Percentiles rank a stretch among this genome's conserved stretches.
phyloP scores from a whole-genome alignment of 306 rosid genomes.

The Hylodesmum podocarpum region DNA sequence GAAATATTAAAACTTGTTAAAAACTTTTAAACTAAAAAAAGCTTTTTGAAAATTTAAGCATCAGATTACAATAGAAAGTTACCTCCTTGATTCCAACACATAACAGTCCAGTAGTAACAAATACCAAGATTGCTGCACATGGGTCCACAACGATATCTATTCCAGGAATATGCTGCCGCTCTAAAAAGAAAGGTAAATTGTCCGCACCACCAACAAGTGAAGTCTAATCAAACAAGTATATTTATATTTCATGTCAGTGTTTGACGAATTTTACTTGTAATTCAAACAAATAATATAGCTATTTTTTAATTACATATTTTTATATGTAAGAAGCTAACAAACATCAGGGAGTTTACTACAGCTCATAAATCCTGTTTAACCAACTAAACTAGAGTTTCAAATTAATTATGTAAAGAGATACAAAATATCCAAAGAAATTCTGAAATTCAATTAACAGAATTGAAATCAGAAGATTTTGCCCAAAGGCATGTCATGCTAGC shows the following conservation, averaged over 20 bases:
- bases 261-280: not conserved
- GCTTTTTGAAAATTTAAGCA: not conserved
- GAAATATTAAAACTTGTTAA: not conserved
- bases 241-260: constrained; percentile 4
- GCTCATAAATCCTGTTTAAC: no score
- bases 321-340: no score
- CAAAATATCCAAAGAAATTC: not conserved
- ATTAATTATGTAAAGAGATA: not conserved
- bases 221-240: constrained; percentile 50
- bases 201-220: constrained; percentile 76
- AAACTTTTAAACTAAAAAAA: not conserved
- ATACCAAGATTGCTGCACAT: constrained; percentile 80
- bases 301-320: no score
- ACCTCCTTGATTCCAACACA: constrained; percentile 97
- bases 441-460: not conserved
- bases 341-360: no score
- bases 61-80: constrained; percentile 4
- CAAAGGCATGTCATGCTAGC: not conserved
- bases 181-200: constrained; percentile 68
- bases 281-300: not conserved
- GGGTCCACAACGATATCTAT: constrained; percentile 76
- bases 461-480: not conserved
- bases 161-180: constrained; percentile 74
- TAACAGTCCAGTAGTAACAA: constrained; percentile 70
- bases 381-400: no score